phyloP scores from a whole-genome alignment of 1,284 basidiomycete species.

The Apiotrichum laibachii region DNA sequence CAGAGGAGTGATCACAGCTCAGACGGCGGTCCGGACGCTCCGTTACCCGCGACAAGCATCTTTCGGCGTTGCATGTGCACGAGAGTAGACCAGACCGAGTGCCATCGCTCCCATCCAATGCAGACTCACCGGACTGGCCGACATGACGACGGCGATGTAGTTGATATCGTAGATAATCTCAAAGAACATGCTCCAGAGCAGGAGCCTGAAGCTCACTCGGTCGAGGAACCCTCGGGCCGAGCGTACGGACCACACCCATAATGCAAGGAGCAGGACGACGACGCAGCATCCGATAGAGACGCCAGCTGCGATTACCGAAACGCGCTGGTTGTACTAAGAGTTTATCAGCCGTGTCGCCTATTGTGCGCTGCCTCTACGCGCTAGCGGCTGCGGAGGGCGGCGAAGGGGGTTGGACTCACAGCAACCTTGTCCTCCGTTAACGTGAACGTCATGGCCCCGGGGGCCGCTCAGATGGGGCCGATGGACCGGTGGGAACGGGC shows the following conservation, averaged over 20 bases:
- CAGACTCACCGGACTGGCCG: constrained; percentile 5
- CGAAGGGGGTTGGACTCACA: constrained; percentile 5
- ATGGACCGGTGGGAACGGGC: neutral
- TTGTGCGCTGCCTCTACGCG: neutral
- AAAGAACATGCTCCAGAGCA: constrained; percentile 34
- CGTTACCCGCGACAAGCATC: no score
- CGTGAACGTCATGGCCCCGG: constrained; percentile 23
- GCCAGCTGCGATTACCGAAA: constrained; percentile 21
- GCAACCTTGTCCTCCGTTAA: constrained; percentile 61
- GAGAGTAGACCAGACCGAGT: no score
- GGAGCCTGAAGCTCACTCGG: constrained; percentile 38
- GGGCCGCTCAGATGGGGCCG: neutral
- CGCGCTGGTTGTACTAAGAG: constrained; percentile 17
- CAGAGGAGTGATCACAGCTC: neutral
- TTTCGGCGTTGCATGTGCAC: no score
- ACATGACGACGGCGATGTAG: constrained; percentile 28
- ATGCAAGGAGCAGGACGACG: constrained; percentile 15
- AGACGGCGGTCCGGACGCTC: no score
- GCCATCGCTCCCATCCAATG: no score
- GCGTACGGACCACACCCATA: constrained; percentile 19
- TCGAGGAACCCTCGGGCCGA: constrained; percentile 28
- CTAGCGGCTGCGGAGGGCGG: neutral
- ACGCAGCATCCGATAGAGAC: constrained; percentile 18
- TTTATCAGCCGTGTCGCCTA: neutral
- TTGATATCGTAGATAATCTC: constrained; percentile 34